Conservation (phyloP, 495 filamentous ascomycete species). For the Lophiostoma macrostomum region DNA sequence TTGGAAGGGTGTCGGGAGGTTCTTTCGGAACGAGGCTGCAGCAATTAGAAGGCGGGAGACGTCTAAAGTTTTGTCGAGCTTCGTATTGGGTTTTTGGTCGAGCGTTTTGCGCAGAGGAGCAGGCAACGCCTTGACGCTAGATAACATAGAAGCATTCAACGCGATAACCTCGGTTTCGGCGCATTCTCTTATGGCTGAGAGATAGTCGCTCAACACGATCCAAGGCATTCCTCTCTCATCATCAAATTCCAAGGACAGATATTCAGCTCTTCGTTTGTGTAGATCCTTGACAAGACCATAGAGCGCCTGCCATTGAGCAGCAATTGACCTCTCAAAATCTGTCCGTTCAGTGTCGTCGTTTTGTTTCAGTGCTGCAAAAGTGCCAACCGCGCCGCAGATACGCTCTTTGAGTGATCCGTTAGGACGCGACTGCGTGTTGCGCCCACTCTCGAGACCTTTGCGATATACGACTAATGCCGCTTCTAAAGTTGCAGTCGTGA, state of each 20-base stretch:
- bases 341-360: constrained; percentile 67
- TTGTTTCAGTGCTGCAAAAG: constrained; percentile 58
- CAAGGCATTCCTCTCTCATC: constrained; percentile 68
- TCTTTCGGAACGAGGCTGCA: constrained; percentile 20
- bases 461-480: constrained; percentile 71
- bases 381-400: constrained; percentile 66
- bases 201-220: constrained; percentile 73
- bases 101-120: constrained; percentile 14
- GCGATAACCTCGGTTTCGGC: constrained; percentile 69
- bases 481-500: constrained; percentile 72
- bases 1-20: constrained; percentile 20
- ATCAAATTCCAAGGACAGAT: constrained; percentile 73
- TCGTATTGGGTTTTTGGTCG: too few relatives aligned
- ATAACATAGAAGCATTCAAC: constrained; percentile 48
- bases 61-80: too few relatives aligned
- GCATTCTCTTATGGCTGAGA: constrained; percentile 74
- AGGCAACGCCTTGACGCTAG: not conserved
- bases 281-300: constrained; percentile 81
- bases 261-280: constrained; percentile 77
- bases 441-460: constrained; percentile 24
- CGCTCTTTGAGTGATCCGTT: constrained; percentile 59
- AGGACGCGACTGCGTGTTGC: constrained; percentile 18
- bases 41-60: constrained; percentile 24
- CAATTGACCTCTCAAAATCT: constrained; percentile 64
- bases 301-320: constrained; percentile 85